Conservation (phyloP, 2,329 filamentous ascomycete species). For the Monosporascus sp. region DNA sequence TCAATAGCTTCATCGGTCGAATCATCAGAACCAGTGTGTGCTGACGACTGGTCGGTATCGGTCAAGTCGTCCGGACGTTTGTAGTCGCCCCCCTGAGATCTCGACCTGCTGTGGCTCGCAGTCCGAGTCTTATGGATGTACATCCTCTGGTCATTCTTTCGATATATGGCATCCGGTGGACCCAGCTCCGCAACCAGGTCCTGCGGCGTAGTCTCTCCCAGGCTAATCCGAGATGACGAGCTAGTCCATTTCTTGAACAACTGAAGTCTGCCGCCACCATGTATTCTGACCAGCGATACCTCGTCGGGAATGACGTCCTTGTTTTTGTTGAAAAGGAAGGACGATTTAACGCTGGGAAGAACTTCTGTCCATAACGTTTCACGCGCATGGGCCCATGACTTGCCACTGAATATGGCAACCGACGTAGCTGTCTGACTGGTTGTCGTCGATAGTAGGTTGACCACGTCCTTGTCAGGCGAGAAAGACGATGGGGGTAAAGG, state of each 20-base stretch:
- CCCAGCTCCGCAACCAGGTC: constrained; percentile 87
- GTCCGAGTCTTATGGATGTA: constrained; percentile 70
- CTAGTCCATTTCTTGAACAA: constrained; percentile 67
- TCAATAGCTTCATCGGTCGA: constrained; percentile 57
- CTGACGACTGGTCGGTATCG: constrained; percentile 72
- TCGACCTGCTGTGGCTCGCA: constrained; percentile 44
- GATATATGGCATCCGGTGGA: constrained; percentile 88
- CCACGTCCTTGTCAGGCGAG: constrained; percentile 73
- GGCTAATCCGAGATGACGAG: constrained; percentile 61
- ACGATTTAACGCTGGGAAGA: constrained; percentile 68
- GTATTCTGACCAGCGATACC: constrained; percentile 71
- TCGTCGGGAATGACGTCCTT: constrained; percentile 84
- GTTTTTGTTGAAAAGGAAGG: constrained; percentile 62
- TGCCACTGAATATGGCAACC: constrained; percentile 86
- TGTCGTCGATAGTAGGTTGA: constrained; percentile 75
- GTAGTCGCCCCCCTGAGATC: constrained; percentile 39
- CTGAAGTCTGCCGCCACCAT: constrained; percentile 74
- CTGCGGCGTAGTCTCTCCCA: constrained; percentile 87
- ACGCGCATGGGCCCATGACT: constrained; percentile 84
- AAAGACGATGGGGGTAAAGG: constrained; percentile 69
- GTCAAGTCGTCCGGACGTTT: constrained; percentile 52
- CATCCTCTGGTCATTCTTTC: constrained; percentile 83
- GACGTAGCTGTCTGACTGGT: constrained; percentile 71
- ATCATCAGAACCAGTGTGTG: constrained; percentile 64
- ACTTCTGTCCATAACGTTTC: constrained; percentile 69